Percentiles rank a stretch among this genome's conserved stretches.
Conservation (phyloP, 805 yeast species). For the Candida chilensis region DNA sequence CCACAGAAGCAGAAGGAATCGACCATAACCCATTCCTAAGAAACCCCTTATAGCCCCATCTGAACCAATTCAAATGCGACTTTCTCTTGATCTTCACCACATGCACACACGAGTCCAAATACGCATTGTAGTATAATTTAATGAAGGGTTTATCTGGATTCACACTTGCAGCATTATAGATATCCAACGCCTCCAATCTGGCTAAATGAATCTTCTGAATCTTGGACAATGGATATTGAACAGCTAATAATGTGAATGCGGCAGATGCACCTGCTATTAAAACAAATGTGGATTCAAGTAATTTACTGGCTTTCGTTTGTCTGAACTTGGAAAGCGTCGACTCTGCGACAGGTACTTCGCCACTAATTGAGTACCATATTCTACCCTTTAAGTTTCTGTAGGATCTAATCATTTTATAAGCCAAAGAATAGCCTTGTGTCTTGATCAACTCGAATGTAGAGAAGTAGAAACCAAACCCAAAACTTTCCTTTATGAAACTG, state of each 20-base stretch:
- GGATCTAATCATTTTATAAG: conserved; percentile 33
- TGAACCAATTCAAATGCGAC: conserved; percentile 46
- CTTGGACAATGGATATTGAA: conserved; percentile 78
- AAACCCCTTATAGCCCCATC: conserved; percentile 76
- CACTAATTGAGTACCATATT: conserved; percentile 4
- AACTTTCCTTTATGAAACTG: conserved; percentile 65
- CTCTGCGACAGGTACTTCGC: conserved; percentile 1
- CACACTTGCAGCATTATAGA: conserved; percentile 30
- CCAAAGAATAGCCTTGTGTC: conserved; percentile 48
- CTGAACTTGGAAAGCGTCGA: conserved; percentile 11
- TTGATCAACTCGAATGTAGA: conserved; percentile 73
- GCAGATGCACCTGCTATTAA: conserved; percentile 85
- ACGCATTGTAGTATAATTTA: conserved; percentile 62
- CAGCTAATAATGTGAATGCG: conserved; percentile 62
- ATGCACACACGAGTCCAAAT: conserved; percentile 65
- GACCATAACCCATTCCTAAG: conserved; percentile 60
- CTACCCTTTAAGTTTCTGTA: conserved; percentile 29
- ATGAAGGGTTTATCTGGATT: conserved; percentile 18
- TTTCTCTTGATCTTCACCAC: conserved; percentile 43
- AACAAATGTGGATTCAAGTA: conserved; percentile 60
- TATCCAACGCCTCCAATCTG: conserved; percentile 72
- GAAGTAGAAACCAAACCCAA: conserved; percentile 83
- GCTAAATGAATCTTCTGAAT: conserved; percentile 74
- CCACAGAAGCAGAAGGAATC: conserved; percentile 85
- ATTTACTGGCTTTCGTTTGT: conserved; percentile 28